Evolutionary conservation across 1,284 basidiomycete species (phyloP), one percentile per base, ranked within the genome.

Genomic region (Polyporus tsugae): DNA sequence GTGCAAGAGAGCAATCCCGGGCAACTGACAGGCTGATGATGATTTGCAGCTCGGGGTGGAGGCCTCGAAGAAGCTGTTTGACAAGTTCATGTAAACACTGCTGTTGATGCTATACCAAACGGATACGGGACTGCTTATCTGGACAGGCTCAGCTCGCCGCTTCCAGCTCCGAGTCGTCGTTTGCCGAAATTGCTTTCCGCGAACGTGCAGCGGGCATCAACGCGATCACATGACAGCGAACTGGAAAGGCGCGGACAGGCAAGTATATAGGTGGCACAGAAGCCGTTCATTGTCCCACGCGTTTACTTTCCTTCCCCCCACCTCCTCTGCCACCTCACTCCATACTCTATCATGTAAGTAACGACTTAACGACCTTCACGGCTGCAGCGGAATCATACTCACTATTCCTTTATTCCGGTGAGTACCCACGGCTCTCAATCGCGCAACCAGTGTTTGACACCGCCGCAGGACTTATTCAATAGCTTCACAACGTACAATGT

Each of bases 1-100:
- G 94, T 87, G 73, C 89, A 15, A 89, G 92, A 75, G 92, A 79
- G 78, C 55, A 25, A 17, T 41, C 13, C 13, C 38, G 9, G 13
- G 22, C n/a, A 38, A 22, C 22, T 25, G n/a, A 15, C 22, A 22
- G 22, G 49, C 68, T 68, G 59, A 67, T 41, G 22, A 39, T 13
- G 6, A 15, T 29, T 13, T 33, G 17, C 60, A 78, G 78, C 71
- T 79, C 36, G 78, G 78, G 35, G 78, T 79, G 19, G 78, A 79
- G 69, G 75, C 74, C 19, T 74, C 77, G 60, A 77, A 75, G 74
- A 77, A 78, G 62, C 58, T 78, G 42, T 68, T 78, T 66, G 77
- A 79, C 46, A 68, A 64, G n/a, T 75, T 73, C 44, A 65, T 78
- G 53, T 78, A 67, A 70, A 15, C 19, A 38, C 33, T 4, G 33